Evolutionary conservation across 192 early-diverging fungal genomes (phyloP), one percentile per base, ranked within the genome.

Genomic region (Coemansia sp.): DNA sequence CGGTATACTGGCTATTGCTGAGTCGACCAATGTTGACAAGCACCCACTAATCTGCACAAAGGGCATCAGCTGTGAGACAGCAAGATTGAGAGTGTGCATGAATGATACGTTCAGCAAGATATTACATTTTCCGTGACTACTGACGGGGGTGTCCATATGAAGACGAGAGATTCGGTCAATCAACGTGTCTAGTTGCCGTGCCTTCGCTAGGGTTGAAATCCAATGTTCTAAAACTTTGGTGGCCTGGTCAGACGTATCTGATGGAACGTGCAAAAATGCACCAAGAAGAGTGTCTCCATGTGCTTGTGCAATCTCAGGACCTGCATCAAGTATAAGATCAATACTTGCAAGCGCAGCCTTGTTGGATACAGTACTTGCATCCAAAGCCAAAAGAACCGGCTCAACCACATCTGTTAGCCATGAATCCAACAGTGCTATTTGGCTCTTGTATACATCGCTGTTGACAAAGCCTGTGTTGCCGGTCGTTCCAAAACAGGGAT

Each of bases 51-150:
- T 66, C 54, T 77, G 80, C 7, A 55, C 66, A 74, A 71, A 74
- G 18, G 80, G 80, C 80, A 83, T 83, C 3, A 71, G 47, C 56
- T 72, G 75, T 26, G 72, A 57, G 3, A 81, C 68, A 16, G 74
- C 70, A 37, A 12, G 49, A 32, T 51, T 58, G 42, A 75, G 32
- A 12, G 48, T 43, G 8, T 49, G 54, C 60, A 73, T 46, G 57
- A 76, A 76, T 18, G 36, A 39, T 10, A 64, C 67, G 16, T 67
- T 61, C 26, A 66, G 43, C 37, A 81, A 57, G 40, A 76, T 22
- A 41, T 76, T 81, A 48, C 26, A 39, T 2, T 12, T 18, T 3
- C 47, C 26, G 8, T 48, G 13, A 7, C 32, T 51, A 55, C 22
- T 22, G 41, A 8, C 49, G 36, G 46, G n/a, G 46, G 4, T 48